phyloP scores from a whole-genome alignment of 371 early-diverging fungal genomes.

The Smittium culicis region DNA sequence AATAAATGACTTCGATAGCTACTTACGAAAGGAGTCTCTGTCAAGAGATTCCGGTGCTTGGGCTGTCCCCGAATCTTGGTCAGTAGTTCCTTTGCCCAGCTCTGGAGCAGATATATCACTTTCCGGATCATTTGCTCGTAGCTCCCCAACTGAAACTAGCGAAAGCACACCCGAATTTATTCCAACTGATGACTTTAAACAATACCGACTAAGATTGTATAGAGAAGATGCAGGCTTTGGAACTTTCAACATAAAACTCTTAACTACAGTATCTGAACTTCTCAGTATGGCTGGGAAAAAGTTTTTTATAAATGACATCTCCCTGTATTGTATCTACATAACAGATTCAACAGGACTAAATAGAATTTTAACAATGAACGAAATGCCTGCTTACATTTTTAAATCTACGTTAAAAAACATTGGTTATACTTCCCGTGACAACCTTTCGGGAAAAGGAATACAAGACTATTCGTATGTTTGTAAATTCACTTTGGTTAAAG shows the following conservation, averaged over 20 bases:
- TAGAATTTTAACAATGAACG: constrained; percentile 44
- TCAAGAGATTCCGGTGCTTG: constrained; percentile 35
- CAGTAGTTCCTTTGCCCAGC: constrained; percentile 35
- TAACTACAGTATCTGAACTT: constrained; percentile 55
- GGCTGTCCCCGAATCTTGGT: constrained; percentile 57
- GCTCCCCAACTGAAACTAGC: constrained; percentile 14
- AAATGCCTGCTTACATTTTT: constrained; percentile 55
- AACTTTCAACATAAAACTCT: constrained; percentile 49
- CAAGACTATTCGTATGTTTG: constrained; percentile 75
- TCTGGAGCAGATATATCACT: constrained; percentile 12
- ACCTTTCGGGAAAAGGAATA: constrained; percentile 55
- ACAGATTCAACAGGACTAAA: constrained; percentile 38
- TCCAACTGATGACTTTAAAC: constrained; percentile 23
- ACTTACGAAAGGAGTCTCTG: constrained; percentile 15
- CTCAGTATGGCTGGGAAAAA: constrained; percentile 53
- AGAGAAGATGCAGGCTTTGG: constrained; percentile 57
- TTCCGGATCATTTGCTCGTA: constrained; percentile 10
- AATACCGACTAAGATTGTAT: constrained; percentile 33
- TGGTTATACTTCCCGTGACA: constrained; percentile 65
- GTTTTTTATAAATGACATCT: constrained; percentile 58
- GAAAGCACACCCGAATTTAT: constrained; percentile 33
- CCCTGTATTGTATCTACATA: constrained; percentile 52
- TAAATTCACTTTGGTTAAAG: constrained; percentile 58
- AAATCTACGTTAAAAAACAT: constrained; percentile 53
- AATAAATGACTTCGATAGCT: neutral